Evolutionary conservation across 306 rosid genomes (phyloP), one percentile per base, ranked within the genome.

Genomic region (Acacia confusa): DNA sequence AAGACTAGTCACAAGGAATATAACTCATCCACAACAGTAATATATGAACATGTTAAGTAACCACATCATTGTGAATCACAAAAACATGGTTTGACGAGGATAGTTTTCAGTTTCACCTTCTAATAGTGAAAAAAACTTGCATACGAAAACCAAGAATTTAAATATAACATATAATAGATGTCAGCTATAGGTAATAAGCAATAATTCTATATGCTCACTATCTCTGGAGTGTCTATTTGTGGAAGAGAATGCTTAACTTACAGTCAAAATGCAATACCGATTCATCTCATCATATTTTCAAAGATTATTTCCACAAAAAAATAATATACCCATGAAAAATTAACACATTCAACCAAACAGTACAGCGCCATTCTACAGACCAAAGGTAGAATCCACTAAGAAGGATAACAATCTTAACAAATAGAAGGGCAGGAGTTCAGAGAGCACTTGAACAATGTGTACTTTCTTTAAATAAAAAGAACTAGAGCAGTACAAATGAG

Each of bases 221-320:
- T 72, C 43, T 48, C 30, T 44, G 40, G 28, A 30, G 16, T 28
- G 27, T 72, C 50, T 28, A 48, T 48, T 48, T 10, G 27, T 22
- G 27, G n/a, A 10, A 22, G 32, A 4, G 30, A 41, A 41, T 69
- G 52, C 32, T 40, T 69, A 10, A 1, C 32, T 69, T 38, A 11
- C 32, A 40, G 74, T 40, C 27, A 22, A 22, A 41, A 41, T 40
- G 74, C 32, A 41, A n/a, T 69, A 13, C 15, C 12, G 34, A 41
- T 69, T 69, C 50, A 40, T 69, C 52, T 69, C 32, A 38, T 69
- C 74, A 69, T 38, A 69, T 41, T 69, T 69, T 69, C 12, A 30
- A 41, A 69, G 74, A 69, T 40, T 8, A 69, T 69, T 69, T 69
- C 34, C 47, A n/a, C 52, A n/a, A 22, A 15, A 53, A 69, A 22